Conservation (phyloP, 108 stramenopile genomes). For the Mediolabrus comicus region DNA sequence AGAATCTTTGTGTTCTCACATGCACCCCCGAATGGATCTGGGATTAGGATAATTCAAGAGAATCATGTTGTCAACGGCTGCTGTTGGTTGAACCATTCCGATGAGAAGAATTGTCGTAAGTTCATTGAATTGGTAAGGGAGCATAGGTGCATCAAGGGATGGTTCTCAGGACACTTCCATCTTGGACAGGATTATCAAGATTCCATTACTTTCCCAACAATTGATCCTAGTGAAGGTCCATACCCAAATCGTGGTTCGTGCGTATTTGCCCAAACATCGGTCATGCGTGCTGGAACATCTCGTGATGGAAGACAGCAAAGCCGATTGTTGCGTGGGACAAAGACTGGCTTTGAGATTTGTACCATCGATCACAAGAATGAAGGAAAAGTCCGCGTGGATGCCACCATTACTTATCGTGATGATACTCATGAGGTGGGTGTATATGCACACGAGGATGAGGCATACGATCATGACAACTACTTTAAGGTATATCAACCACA, state of each 20-base stretch:
- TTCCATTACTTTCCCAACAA: slow-evolving; percentile 58
- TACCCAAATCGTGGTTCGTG: slow-evolving; percentile 72
- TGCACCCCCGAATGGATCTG: slow-evolving; percentile 90
- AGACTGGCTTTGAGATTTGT: slow-evolving; percentile 79
- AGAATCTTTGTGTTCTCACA: slow-evolving; percentile 93
- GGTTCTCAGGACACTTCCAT: slow-evolving; percentile 96
- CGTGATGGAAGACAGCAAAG: slow-evolving; percentile 87
- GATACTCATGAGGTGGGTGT: slow-evolving; percentile 50
- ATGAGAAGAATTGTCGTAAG: slow-evolving; percentile 48
- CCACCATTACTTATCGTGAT: slow-evolving; percentile 66
- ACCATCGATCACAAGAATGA: slow-evolving; percentile 86
- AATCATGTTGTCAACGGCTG: slow-evolving; percentile 88
- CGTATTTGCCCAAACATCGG: slow-evolving; percentile 80
- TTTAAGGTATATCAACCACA: slow-evolving; percentile 76
- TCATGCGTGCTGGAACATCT: slow-evolving; percentile 77
- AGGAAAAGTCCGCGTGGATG: slow-evolving; percentile 75
- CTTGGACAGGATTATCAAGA: slow-evolving; percentile 75
- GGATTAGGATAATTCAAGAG: slow-evolving; percentile 88
- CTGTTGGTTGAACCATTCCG: slow-evolving; percentile 81
- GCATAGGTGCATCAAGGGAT: slow-evolving; percentile 84
- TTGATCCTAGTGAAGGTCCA: slow-evolving; percentile 57
- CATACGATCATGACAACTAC: slow-evolving; percentile 74
- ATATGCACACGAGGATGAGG: slow-evolving; percentile 72
- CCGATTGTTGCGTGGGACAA: slow-evolving; percentile 78
- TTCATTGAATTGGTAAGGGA: slow-evolving; percentile 83